Base-by-base conservation (phyloP, 73 alveolate species). In the Paramecium caudatum region DNA sequence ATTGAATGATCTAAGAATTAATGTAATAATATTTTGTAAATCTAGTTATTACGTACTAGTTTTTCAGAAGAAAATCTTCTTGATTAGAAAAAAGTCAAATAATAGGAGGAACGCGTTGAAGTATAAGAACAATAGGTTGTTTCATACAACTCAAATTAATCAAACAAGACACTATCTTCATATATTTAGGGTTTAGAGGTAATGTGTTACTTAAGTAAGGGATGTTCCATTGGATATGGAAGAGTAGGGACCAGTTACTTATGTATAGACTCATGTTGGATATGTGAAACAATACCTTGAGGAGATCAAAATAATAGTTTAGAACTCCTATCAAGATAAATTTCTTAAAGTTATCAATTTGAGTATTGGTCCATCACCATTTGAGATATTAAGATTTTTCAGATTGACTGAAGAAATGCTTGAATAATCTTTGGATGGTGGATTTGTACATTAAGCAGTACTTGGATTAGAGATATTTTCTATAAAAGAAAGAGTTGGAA, bases 321-420 rank as follows among this genome's bases (percentile, higher is more conserved):
- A 37, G 15, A 81, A 65, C 19, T 36, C 39, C 16, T 63, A 63
- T 39, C 8, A 49, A 74, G 46, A 63, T 43, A 5, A 70, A 34
- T 86, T 86, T 34, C 46, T 61, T 12, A 37, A 86, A 36, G 37
- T 47, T 12, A 86, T 86, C 1, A 86, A 86, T 43, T 23, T 62
- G 21, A 36, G 82, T 41, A 41, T 86, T 30, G 93, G 93, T 63
- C 93, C 93, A 7, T 47, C 63, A 12, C 85, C 93, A 0, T 62
- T 86, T 37, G 93, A 86, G 43, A 86, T 86, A n/a, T 36, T 86
- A 3, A 86, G 80, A 63, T 86, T 86, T 34, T 86, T 86, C 48
- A 70, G 84, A 12, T 23, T 86, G 47, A 86, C 93, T 7, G 93
- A 86, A 27, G 82, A 86, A 63, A 86, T 62, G 85, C 23, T 86